phyloP scores from a whole-genome alignment of 1,139 yeast species.

The Saccharomyces hybrid region DNA sequence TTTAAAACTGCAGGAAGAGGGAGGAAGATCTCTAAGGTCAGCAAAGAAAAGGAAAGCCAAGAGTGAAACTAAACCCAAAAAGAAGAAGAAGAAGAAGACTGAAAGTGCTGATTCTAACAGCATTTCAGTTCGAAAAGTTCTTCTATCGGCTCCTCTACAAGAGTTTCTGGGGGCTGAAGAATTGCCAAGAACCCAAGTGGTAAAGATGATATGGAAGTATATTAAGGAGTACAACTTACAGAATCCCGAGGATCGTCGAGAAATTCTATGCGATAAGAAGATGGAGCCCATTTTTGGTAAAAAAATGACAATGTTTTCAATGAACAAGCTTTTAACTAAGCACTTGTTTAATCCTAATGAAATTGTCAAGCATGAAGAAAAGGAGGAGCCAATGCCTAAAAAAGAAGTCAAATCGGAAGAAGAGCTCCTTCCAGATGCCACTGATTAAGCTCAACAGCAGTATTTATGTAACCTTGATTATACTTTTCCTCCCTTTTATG shows the following conservation, averaged over 20 bases:
- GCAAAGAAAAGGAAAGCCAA: slow-evolving; percentile 7
- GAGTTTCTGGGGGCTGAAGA: slow-evolving; percentile 40
- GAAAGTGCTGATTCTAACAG: slow-evolving; percentile 15
- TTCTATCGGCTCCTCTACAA: slow-evolving; percentile 46
- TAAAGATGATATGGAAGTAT: slow-evolving; percentile 66
- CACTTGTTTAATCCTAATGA: slow-evolving; percentile 40
- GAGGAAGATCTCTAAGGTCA: slow-evolving; percentile 5
- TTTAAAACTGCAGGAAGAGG: slow-evolving; percentile 8
- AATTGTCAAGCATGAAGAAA: slow-evolving; percentile 34
- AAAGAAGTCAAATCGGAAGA: background rate
- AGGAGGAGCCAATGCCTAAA: background rate
- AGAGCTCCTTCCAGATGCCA: background rate
- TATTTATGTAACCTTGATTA: background rate
- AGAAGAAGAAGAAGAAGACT: slow-evolving; percentile 26
- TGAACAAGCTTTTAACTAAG: slow-evolving; percentile 54
- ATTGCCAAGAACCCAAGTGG: slow-evolving; percentile 63
- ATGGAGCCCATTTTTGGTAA: slow-evolving; percentile 55
- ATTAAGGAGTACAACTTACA: slow-evolving; percentile 60
- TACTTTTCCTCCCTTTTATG: background rate
- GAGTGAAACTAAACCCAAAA: slow-evolving; percentile 10
- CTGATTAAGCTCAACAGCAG: background rate
- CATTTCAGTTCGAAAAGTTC: slow-evolving; percentile 20
- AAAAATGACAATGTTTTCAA: slow-evolving; percentile 54
- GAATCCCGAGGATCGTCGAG: slow-evolving; percentile 60
- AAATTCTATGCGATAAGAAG: slow-evolving; percentile 60